phyloP scores from a whole-genome alignment of 2,329 filamentous ascomycete species.

The Capronia coronata region DNA sequence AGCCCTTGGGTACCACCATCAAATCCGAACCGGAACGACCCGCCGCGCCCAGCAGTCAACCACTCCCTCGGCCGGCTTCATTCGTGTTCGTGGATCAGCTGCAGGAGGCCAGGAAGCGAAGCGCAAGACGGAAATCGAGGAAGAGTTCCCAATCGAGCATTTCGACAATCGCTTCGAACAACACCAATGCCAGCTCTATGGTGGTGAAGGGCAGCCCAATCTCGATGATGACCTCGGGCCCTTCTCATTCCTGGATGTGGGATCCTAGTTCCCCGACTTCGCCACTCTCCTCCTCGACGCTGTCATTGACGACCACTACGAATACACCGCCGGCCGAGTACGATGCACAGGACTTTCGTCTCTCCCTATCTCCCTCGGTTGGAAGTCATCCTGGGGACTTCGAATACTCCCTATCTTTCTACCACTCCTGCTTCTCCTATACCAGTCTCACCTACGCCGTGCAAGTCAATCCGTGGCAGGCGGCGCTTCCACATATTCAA shows the following conservation, averaged over 20 bases:
- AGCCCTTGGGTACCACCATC: background rate
- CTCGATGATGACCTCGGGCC: background rate
- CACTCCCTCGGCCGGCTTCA: slow-evolving; percentile 14
- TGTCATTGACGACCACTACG: slow-evolving; percentile 1
- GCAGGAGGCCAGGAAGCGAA: background rate
- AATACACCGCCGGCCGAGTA: background rate
- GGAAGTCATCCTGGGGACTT: slow-evolving; percentile 7
- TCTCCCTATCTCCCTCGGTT: slow-evolving; percentile 3
- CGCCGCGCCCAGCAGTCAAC: background rate
- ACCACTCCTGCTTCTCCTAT: slow-evolving; percentile 18
- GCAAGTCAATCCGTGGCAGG: slow-evolving; percentile 23
- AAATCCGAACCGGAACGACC: background rate
- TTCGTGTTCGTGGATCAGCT: slow-evolving; percentile 21
- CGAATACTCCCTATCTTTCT: slow-evolving; percentile 18
- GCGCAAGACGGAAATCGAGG: slow-evolving; percentile 9
- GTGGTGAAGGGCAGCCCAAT: background rate
- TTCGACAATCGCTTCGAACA: background rate
- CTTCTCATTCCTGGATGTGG: background rate
- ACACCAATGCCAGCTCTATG: background rate
- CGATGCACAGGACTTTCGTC: background rate
- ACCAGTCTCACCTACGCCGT: slow-evolving; percentile 22
- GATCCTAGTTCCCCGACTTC: slow-evolving; percentile 6
- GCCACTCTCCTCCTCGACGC: slow-evolving; percentile 8
- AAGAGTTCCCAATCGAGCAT: slow-evolving; percentile 13
- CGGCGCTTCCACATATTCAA: slow-evolving; percentile 15